These are phyloP conservation scores for Nevesoporus exiguus DNA, from an alignment of 768 basidiomycete genomes.

Conservation along the genomic window DNA sequence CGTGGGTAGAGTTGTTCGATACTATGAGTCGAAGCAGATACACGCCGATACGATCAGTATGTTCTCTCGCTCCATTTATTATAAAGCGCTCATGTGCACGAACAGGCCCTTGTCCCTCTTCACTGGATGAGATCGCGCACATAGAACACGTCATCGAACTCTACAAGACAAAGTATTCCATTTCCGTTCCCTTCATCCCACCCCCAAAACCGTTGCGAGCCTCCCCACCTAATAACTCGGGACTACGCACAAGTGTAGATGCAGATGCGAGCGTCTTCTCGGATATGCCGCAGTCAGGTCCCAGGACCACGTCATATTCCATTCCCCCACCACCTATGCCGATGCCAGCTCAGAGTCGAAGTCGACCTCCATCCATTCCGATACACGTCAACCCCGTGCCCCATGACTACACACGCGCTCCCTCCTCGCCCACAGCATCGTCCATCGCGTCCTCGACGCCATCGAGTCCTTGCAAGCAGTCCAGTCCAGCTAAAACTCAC, in stretches of 20 bases:
- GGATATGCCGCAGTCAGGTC: conserved; percentile 5
- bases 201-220: conserved; percentile 12
- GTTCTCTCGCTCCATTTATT: conserved; percentile 11
- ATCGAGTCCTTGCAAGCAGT: conserved; percentile 28
- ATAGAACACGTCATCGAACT: conserved; percentile 49
- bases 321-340: conserved; percentile 15
- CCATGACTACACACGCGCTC: conserved; percentile 3
- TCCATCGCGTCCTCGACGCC: conserved; percentile 29
- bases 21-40: conserved; percentile 44
- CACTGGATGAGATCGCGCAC: conserved; percentile 60
- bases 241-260: background rate
- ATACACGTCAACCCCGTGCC: background rate
- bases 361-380: background rate
- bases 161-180: conserved; percentile 51
- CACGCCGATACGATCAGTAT: conserved; percentile 50
- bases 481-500: conserved; percentile 20
- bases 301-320: background rate
- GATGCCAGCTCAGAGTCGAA: conserved; percentile 9
- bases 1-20: conserved; percentile 42
- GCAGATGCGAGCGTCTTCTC: conserved; percentile 12
- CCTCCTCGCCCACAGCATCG: conserved; percentile 20
- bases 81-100: background rate
- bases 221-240: background rate
- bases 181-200: conserved; percentile 47
- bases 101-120: conserved; percentile 44